A percentile compares a stretch with the other conserved stretches of the same genome.
phyloP scores from a whole-genome alignment of 1,284 basidiomycete genomes.

The Polyporus tsugae region DNA sequence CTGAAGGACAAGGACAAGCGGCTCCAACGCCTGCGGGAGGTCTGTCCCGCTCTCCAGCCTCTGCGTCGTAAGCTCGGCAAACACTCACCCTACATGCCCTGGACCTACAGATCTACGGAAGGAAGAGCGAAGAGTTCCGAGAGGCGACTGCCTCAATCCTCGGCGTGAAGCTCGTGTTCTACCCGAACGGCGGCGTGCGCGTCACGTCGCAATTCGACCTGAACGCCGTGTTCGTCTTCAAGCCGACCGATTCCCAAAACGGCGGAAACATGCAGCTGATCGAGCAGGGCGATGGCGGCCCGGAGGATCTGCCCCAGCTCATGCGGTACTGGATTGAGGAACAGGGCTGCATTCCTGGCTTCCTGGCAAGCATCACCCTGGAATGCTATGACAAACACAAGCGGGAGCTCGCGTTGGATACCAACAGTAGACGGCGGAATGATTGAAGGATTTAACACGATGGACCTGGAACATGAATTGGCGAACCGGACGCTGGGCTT shows the following conservation, averaged over 20 bases:
- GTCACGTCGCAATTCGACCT: conserved; percentile 85
- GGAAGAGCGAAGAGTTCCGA: conserved; percentile 83
- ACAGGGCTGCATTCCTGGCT: conserved; percentile 78
- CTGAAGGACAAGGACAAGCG: conserved; percentile 81
- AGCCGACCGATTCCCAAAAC: conserved; percentile 52
- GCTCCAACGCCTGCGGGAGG: conserved; percentile 75
- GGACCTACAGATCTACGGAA: conserved; percentile 62
- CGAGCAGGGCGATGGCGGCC: conserved; percentile 72
- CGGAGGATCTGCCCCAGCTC: conserved; percentile 69
- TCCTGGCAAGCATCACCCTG: conserved; percentile 77
- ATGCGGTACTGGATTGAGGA: conserved; percentile 79
- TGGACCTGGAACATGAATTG: not conserved
- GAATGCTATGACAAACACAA: conserved; percentile 69
- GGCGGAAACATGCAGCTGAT: conserved; percentile 72
- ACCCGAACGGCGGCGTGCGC: conserved; percentile 83
- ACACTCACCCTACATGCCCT: not conserved
- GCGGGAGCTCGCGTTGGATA: conserved; percentile 16
- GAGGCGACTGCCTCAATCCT: conserved; percentile 83
- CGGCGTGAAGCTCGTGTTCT: conserved; percentile 86
- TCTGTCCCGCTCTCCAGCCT: conserved; percentile 35
- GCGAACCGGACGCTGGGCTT: not conserved
- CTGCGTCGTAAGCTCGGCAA: not conserved
- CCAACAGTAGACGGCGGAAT: not conserved
- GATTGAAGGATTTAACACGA: not conserved
- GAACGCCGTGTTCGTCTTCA: conserved; percentile 75